Percentiles rank a stretch among this genome's conserved stretches.
Conservation (phyloP, 192 early-diverging fungal genomes). For the Coemansia nantahalensis region DNA sequence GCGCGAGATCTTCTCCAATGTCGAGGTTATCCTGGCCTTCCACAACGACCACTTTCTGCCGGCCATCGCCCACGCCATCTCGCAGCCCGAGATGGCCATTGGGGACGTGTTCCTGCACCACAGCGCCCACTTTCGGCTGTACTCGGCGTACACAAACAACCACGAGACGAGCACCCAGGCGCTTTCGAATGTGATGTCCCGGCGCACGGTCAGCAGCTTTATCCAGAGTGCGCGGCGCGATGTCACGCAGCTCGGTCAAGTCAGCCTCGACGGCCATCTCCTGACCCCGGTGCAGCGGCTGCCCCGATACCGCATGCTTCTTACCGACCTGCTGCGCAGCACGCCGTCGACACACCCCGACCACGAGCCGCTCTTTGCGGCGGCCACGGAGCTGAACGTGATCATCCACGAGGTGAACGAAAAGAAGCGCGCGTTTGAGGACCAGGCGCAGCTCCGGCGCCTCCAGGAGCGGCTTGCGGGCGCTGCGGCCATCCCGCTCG, state of each 20-base stretch:
- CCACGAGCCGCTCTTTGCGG: slow-evolving; percentile 60
- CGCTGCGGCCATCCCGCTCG: slow-evolving; percentile 38
- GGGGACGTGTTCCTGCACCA: slow-evolving; percentile 76
- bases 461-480: slow-evolving; percentile 58
- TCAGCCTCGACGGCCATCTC: slow-evolving; percentile 80
- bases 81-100: slow-evolving; percentile 48
- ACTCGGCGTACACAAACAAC: slow-evolving; percentile 81
- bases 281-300: slow-evolving; percentile 93
- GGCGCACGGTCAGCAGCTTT: slow-evolving; percentile 33
- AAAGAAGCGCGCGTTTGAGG: slow-evolving; percentile 63
- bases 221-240: slow-evolving; percentile 44
- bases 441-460: slow-evolving; percentile 55
- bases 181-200: slow-evolving; percentile 54
- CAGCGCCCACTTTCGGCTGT: slow-evolving; percentile 79
- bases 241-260: slow-evolving; percentile 67
- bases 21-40: slow-evolving; percentile 69
- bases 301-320: slow-evolving; percentile 87
- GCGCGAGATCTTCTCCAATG: slow-evolving; percentile 77
- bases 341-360: slow-evolving; percentile 80
- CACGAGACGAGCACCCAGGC: slow-evolving; percentile 70
- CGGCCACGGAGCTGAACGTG: slow-evolving; percentile 64
- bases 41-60: slow-evolving; percentile 71
- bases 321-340: slow-evolving; percentile 77
- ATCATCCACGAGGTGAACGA: slow-evolving; percentile 85
- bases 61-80: slow-evolving; percentile 38